Evolutionary conservation across 2,329 filamentous ascomycete genomes (phyloP).

Genomic region (Aspergillus ochraceus): DNA sequence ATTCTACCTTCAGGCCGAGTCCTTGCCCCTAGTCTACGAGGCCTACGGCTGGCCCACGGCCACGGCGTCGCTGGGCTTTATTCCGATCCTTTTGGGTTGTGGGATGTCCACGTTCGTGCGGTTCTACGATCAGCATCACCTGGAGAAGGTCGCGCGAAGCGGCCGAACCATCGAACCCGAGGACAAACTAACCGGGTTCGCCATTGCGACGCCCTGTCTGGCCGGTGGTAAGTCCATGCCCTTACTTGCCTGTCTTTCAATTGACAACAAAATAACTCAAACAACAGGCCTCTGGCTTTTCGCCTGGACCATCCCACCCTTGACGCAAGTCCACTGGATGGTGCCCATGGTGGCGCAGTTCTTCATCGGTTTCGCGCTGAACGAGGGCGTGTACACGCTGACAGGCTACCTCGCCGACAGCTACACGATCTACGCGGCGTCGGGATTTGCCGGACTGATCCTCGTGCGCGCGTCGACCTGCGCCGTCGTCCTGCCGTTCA

Average conservation of each 20-base stretch:
- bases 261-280: no score
- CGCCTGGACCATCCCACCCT: constrained; percentile 2
- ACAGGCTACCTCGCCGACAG: constrained; percentile 18
- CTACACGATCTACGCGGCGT: constrained; percentile 18
- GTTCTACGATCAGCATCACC: constrained; percentile 1
- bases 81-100: background rate
- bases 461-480: constrained; percentile 10
- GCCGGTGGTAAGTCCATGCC: constrained; percentile 4
- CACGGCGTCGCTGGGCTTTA: background rate
- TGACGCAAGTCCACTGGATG: background rate
- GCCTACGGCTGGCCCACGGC: constrained; percentile 1
- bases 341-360: constrained; percentile 2
- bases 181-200: constrained; percentile 17
- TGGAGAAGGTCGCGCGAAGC: background rate
- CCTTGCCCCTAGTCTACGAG: constrained; percentile 3
- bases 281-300: background rate
- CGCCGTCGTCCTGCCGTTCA: constrained; percentile 12
- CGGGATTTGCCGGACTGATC: constrained; percentile 13
- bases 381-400: constrained; percentile 11
- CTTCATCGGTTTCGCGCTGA: constrained; percentile 14
- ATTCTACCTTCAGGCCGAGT: constrained; percentile 9
- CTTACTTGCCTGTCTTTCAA: no score
- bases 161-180: constrained; percentile 15
- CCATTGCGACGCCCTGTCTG: constrained; percentile 12
- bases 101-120: constrained; percentile 1